Conservation (phyloP, 345 rosid species). For the Bruguiera parviflora region DNA sequence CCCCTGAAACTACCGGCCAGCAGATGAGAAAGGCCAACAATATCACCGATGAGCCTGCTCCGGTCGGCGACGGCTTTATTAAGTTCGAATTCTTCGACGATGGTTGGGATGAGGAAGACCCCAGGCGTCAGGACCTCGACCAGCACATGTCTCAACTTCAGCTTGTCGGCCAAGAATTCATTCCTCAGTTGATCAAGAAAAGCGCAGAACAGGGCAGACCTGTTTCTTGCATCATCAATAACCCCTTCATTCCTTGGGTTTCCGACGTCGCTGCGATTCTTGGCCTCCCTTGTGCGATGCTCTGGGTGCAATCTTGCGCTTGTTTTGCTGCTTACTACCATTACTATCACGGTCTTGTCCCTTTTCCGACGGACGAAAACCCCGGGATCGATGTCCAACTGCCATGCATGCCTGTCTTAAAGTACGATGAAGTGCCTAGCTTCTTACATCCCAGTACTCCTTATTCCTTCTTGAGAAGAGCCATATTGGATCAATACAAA, state of each 20-base stretch:
- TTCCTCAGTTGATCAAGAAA: slow-evolving; percentile 43
- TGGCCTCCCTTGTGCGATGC: slow-evolving; percentile 77
- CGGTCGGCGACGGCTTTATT: slow-evolving; percentile 61
- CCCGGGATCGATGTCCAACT: slow-evolving; percentile 56
- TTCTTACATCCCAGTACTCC: slow-evolving; percentile 61
- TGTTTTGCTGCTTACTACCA: slow-evolving; percentile 68
- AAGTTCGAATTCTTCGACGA: slow-evolving; percentile 71
- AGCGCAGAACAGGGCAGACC: slow-evolving; percentile 54
- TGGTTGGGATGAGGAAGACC: slow-evolving; percentile 52
- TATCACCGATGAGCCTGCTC: slow-evolving; percentile 36
- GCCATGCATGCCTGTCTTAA: slow-evolving; percentile 65
- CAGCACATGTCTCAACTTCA: slow-evolving; percentile 50
- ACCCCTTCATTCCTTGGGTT: slow-evolving; percentile 86
- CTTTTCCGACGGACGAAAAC: slow-evolving; percentile 52
- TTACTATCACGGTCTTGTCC: slow-evolving; percentile 43
- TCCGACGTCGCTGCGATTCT: slow-evolving; percentile 67
- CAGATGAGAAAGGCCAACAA: slow-evolving; percentile 51
- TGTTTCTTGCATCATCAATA: slow-evolving; percentile 71
- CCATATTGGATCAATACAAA: slow-evolving; percentile 56
- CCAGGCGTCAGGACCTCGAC: slow-evolving; percentile 34
- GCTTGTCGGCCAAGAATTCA: slow-evolving; percentile 37
- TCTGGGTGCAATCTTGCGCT: slow-evolving; percentile 91
- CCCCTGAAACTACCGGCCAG: slow-evolving; percentile 46
- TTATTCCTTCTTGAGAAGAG: slow-evolving; percentile 36
- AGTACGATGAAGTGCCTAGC: slow-evolving; percentile 79